Percentiles rank a stretch among this genome's conserved stretches.
Evolutionary conservation across 139 green algal genomes (phyloP).

Genomic region (Chlamydomonas asymmetrica): DNA sequence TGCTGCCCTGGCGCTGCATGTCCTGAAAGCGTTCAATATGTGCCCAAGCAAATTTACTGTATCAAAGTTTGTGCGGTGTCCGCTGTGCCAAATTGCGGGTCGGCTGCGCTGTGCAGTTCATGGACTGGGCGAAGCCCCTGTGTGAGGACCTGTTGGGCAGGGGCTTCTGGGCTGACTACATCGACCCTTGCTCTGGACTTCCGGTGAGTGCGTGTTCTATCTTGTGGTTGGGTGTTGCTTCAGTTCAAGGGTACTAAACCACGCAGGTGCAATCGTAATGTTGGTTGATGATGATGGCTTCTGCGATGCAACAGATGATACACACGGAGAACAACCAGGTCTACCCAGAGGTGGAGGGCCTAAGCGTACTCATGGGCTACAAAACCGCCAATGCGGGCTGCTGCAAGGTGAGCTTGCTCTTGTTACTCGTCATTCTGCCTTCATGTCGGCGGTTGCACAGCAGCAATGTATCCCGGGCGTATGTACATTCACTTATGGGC

Average conservation of each 20-base stretch:
- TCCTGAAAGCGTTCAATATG: too few species aligned
- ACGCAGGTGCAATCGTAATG: too few species aligned
- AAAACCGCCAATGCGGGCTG: constrained; percentile 61
- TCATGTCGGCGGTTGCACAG: too few species aligned
- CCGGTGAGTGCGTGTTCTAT: constrained; percentile 52
- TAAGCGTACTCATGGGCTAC: constrained; percentile 52
- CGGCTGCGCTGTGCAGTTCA: constrained; percentile 69
- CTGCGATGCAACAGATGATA: too few species aligned
- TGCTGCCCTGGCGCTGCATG: too few species aligned
- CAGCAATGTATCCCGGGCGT: too few species aligned
- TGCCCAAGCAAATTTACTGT: too few species aligned
- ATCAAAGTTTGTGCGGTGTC: too few species aligned
- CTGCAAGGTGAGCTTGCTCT: constrained; percentile 57
- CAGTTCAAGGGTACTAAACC: background rate
- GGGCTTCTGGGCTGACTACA: constrained; percentile 94
- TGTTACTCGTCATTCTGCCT: too few species aligned
- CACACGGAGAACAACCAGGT: constrained; percentile 63
- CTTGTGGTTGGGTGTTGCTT: too few species aligned
- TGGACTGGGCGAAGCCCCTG: constrained; percentile 81
- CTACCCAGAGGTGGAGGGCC: constrained; percentile 88
- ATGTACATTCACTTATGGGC: too few species aligned
- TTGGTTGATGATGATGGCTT: too few species aligned
- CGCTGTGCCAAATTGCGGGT: background rate
- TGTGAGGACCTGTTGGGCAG: constrained; percentile 58
- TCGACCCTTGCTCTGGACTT: constrained; percentile 95